phyloP scores from a whole-genome alignment of 768 basidiomycete species.

The Phanerodontia chrysosporium region DNA sequence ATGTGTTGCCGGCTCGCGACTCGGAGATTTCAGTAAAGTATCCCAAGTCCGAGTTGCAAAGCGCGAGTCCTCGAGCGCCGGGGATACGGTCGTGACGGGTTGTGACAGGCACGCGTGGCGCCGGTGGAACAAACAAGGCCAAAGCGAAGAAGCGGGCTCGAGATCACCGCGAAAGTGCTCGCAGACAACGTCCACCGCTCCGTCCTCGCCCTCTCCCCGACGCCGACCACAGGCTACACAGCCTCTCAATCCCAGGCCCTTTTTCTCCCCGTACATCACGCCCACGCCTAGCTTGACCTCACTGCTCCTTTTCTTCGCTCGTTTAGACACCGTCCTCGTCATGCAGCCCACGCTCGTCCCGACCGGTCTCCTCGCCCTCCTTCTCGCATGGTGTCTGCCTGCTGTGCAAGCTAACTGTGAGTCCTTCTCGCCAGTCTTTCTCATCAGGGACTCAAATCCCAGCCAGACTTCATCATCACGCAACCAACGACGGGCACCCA shows the following conservation, averaged over 20 bases:
- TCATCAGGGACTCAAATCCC: background rate
- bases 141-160: background rate
- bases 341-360: conserved; percentile 17
- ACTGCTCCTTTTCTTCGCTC: background rate
- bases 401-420: conserved; percentile 21
- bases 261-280: background rate
- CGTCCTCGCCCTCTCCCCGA: background rate
- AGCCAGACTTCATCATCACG: conserved; percentile 46
- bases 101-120: background rate
- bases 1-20: no score
- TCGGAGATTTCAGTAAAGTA: no score
- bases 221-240: background rate
- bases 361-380: conserved; percentile 19
- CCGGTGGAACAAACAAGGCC: background rate
- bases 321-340: background rate
- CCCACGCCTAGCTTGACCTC: conserved; percentile 8
- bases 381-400: conserved; percentile 24
- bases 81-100: background rate
- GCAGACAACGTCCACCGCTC: background rate
- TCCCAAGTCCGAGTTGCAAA: no score
- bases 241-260: background rate
- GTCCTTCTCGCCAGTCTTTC: conserved; percentile 8
- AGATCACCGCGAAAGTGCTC: background rate
- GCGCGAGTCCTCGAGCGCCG: background rate
- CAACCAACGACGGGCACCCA: conserved; percentile 39